Percentiles rank a stretch among this genome's conserved stretches.
phyloP scores from a whole-genome alignment of 1,284 basidiomycete species.

The Sporisorium exsertum region DNA sequence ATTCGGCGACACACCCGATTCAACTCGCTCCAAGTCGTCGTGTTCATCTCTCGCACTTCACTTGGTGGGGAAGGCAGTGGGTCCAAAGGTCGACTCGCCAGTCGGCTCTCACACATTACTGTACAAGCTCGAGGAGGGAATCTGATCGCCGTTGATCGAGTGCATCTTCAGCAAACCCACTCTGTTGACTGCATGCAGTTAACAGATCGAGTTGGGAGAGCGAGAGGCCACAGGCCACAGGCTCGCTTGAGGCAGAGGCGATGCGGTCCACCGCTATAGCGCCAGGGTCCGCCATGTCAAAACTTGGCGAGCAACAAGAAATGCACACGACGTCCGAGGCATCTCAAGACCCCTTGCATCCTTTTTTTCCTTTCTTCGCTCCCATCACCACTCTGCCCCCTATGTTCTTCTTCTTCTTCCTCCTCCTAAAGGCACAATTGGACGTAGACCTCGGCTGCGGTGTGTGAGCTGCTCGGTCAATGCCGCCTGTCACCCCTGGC shows the following conservation, averaged over 20 bases:
- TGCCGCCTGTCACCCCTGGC: conserved; percentile 10
- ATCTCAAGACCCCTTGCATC: conserved; percentile 5
- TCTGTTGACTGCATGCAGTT: neutral
- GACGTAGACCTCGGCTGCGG: conserved; percentile 17
- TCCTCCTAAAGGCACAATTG: neutral
- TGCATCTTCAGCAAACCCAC: no score
- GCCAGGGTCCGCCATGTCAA: no score
- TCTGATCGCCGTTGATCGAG: no score
- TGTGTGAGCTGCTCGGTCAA: conserved; percentile 1
- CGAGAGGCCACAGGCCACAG: neutral
- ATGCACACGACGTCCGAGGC: conserved; percentile 1
- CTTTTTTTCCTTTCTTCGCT: neutral
- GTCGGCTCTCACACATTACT: neutral
- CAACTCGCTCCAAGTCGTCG: neutral
- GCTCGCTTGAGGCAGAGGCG: neutral
- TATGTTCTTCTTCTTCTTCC: no score
- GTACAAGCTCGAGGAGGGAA: no score
- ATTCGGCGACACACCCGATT: neutral
- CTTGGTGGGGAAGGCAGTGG: no score
- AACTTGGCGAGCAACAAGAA: conserved; percentile 1
- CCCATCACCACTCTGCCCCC: neutral
- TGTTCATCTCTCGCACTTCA: neutral
- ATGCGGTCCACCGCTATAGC: no score
- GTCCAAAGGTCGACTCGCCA: neutral
- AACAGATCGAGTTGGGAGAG: neutral